Evolutionary conservation across 2,329 filamentous ascomycete species (phyloP).

Genomic region (Arthrobotrys sinensis): DNA sequence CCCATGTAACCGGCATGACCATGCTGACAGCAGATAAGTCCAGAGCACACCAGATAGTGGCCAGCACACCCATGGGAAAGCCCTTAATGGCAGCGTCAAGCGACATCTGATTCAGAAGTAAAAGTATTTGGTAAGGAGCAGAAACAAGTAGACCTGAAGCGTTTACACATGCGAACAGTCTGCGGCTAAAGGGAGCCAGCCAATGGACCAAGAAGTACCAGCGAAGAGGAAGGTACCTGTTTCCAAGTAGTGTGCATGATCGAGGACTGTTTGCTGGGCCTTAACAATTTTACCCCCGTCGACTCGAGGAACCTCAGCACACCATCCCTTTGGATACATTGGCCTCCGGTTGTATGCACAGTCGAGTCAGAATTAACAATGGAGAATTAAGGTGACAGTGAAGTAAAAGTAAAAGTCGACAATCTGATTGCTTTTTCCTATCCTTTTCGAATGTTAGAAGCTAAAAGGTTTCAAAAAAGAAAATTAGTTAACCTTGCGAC

Average conservation of each 20-base stretch:
- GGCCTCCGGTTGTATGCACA: slow-evolving; percentile 53
- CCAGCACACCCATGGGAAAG: slow-evolving; percentile 37
- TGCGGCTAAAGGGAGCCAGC: slow-evolving; percentile 52
- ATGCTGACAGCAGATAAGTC: slow-evolving; percentile 19
- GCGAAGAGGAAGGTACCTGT: slow-evolving; percentile 43
- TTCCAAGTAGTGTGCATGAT: slow-evolving; percentile 46
- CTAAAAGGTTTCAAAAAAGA: slow-evolving; percentile 32
- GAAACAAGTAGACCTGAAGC: slow-evolving; percentile 22
- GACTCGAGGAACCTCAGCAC: slow-evolving; percentile 55
- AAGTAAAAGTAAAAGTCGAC: slow-evolving; percentile 30
- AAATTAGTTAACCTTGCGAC: slow-evolving; percentile 36
- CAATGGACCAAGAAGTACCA: slow-evolving; percentile 34
- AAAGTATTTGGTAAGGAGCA: slow-evolving; percentile 45
- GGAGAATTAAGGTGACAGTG: slow-evolving; percentile 41
- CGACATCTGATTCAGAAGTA: slow-evolving; percentile 36
- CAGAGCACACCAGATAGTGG: slow-evolving; percentile 46
- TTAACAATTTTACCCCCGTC: slow-evolving; percentile 54
- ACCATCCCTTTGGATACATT: slow-evolving; percentile 57
- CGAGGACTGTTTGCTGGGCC: slow-evolving; percentile 58
- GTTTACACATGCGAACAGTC: slow-evolving; percentile 28
- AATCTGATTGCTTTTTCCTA: slow-evolving; percentile 37
- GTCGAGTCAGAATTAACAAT: slow-evolving; percentile 29
- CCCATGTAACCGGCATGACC: slow-evolving; percentile 38
- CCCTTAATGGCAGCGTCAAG: slow-evolving; percentile 54
- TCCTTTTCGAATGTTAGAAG: slow-evolving; percentile 20